Base-by-base conservation (phyloP, 768 basidiomycete species). In the Kwoniella sp. region DNA sequence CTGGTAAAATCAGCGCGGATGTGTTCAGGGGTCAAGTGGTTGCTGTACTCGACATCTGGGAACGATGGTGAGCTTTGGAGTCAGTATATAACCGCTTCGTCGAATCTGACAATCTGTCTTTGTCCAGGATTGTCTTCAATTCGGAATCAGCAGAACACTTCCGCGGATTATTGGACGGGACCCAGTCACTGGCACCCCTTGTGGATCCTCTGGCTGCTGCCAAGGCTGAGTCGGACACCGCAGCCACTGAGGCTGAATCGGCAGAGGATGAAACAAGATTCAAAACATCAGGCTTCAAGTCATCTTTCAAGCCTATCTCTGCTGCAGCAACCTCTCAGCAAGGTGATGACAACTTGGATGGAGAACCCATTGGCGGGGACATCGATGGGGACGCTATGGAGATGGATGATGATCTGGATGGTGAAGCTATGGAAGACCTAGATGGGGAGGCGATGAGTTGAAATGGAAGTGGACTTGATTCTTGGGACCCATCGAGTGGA, bases 1-100 rank as follows among this genome's bases (percentile, higher is more conserved):
- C 93, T 1, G 95, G 95, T 1, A 85, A 92, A 54, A 93, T 99
- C 78, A 95, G 93, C 1, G 95, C 95, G 13, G 94, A 98, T 69
- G 88, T 89, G 1, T 99, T 98, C 84, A 94, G 90, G 82, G 89
- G 88, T 69, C 92, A 97, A 79, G 91, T 98, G 63, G 87, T 86
- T 5, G 82, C 87, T 8, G 87, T 98, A 19, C 85, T 98, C 5
- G 94, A 97, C 73, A 88, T 97, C 29, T 97, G 96, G 93, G 96
- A 97, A 76, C 89, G 96, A 77, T 95, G 94, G 80, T 81, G 49
- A 55, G 80, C 33, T 74, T n/a, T n/a, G n/a, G n/a, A n/a, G n/a
- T n/a, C n/a, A n/a, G n/a, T n/a, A n/a, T n/a, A n/a, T n/a, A n/a
- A n/a, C n/a, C n/a, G n/a, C n/a, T n/a, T n/a, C n/a, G n/a, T n/a